A percentile compares a stretch with the other conserved stretches of the same genome.
These are phyloP conservation scores for Micractinium sp. DNA, from an alignment of 139 green algal species.

Conservation along the genomic window DNA sequence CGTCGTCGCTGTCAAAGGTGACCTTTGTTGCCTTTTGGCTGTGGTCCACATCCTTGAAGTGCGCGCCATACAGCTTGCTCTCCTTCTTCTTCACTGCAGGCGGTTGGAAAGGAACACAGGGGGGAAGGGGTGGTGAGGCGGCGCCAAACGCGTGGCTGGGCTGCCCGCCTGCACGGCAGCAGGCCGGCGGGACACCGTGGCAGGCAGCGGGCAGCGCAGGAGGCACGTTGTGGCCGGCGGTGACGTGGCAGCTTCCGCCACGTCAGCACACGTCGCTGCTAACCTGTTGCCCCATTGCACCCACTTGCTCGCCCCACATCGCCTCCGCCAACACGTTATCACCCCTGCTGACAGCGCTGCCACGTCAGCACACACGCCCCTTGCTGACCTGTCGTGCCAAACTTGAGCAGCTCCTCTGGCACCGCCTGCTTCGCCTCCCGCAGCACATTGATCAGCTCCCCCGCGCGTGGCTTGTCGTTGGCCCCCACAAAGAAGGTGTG, in stretches of 20 bases:
- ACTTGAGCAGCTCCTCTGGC: conserved; percentile 85
- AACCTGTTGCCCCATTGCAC: background rate
- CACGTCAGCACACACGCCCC: background rate
- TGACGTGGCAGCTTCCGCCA: too few species aligned
- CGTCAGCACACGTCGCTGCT: too few species aligned
- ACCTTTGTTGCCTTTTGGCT: conserved; percentile 88
- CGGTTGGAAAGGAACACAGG: background rate
- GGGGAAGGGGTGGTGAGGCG: background rate
- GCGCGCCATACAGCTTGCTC: conserved; percentile 76
- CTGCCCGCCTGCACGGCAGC: background rate
- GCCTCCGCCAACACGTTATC: too few species aligned
- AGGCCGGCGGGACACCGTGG: too few species aligned
- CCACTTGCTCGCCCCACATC: too few species aligned
- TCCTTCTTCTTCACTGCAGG: conserved; percentile 95
- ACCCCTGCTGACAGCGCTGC: background rate
- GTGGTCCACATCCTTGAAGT: conserved; percentile 95
- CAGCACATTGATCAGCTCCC: conserved; percentile 97
- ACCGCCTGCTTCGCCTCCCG: conserved; percentile 89
- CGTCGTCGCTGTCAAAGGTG: conserved; percentile 80
- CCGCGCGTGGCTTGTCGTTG: conserved; percentile 82
- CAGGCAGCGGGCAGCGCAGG: background rate
- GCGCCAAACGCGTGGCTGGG: too few species aligned
- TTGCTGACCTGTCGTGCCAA: conserved; percentile 78
- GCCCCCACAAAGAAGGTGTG: conserved; percentile 90
- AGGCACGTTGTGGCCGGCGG: background rate